Percentiles rank a stretch among this genome's conserved stretches.
These are phyloP conservation scores for Metschnikowia lachancei DNA, from an alignment of 805 yeast genomes.

Conservation along the genomic window DNA sequence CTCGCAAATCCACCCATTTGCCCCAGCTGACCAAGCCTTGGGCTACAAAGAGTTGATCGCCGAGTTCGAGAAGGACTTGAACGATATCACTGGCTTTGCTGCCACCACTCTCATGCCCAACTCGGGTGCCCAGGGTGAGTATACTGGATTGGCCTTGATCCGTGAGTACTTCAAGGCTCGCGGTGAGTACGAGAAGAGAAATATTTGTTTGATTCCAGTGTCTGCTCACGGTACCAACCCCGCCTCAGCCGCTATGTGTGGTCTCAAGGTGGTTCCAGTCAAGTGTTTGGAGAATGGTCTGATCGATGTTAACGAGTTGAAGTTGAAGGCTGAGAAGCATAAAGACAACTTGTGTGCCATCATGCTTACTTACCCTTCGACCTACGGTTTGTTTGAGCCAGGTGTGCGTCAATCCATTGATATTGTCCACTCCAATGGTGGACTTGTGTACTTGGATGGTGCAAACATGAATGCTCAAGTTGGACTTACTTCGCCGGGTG, in stretches of 20 bases:
- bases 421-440: conserved; percentile 82
- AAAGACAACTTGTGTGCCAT: conserved; percentile 75
- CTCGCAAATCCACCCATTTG: conserved; percentile 86
- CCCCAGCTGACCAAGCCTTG: conserved; percentile 80
- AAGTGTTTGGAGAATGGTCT: conserved; percentile 86
- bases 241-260: conserved; percentile 97
- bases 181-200: conserved; percentile 66
- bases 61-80: conserved; percentile 80
- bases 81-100: conserved; percentile 89
- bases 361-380: conserved; percentile 97
- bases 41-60: conserved; percentile 77
- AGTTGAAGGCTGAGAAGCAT: conserved; percentile 67
- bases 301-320: conserved; percentile 74
- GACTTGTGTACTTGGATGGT: conserved; percentile 96
- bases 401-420: conserved; percentile 82
- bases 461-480: conserved; percentile 99
- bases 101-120: conserved; percentile 93
- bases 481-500: conserved; percentile 96
- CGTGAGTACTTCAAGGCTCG: conserved; percentile 66
- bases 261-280: conserved; percentile 88
- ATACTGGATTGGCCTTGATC: conserved; percentile 87
- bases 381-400: conserved; percentile 95
- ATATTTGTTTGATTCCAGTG: conserved; percentile 91
- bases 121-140: conserved; percentile 99
- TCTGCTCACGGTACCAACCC: conserved; percentile 99